phyloP scores from a whole-genome alignment of 202 grass and related monocot species.

The Carex sylvatica region DNA sequence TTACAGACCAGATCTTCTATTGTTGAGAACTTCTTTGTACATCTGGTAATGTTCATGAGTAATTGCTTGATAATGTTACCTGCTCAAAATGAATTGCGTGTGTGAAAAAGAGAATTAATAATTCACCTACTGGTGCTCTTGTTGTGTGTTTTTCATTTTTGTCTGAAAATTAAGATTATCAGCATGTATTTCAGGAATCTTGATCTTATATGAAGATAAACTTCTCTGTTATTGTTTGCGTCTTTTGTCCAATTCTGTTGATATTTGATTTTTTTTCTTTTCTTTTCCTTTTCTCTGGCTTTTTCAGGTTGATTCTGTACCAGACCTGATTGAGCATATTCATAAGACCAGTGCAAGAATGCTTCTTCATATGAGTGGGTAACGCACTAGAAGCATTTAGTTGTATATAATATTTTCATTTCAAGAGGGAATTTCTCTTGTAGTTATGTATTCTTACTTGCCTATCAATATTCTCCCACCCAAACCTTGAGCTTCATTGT shows the following conservation, averaged over 20 bases:
- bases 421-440: conserved; percentile 8
- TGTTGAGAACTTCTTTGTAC: conserved; percentile 82
- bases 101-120: background rate
- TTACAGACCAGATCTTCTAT: conserved; percentile 67
- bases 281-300: conserved; percentile 18
- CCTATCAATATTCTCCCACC: background rate
- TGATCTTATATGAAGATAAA: background rate
- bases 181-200: background rate
- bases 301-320: conserved; percentile 88
- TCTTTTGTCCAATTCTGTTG: background rate
- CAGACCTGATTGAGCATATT: conserved; percentile 89
- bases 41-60: conserved; percentile 54
- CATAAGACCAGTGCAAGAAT: conserved; percentile 79
- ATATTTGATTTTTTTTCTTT: background rate
- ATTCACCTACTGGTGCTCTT: background rate
- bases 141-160: background rate
- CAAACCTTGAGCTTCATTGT: background rate
- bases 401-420: background rate
- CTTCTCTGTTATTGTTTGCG: background rate
- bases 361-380: conserved; percentile 99
- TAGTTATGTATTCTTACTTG: conserved; percentile 1
- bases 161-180: background rate
- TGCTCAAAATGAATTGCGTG: background rate
- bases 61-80: background rate
- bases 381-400: conserved; percentile 23